These are phyloP conservation scores for Paracoccidioides brasiliensis DNA, from an alignment of 2,329 filamentous ascomycete genomes.

Conservation along the genomic window DNA sequence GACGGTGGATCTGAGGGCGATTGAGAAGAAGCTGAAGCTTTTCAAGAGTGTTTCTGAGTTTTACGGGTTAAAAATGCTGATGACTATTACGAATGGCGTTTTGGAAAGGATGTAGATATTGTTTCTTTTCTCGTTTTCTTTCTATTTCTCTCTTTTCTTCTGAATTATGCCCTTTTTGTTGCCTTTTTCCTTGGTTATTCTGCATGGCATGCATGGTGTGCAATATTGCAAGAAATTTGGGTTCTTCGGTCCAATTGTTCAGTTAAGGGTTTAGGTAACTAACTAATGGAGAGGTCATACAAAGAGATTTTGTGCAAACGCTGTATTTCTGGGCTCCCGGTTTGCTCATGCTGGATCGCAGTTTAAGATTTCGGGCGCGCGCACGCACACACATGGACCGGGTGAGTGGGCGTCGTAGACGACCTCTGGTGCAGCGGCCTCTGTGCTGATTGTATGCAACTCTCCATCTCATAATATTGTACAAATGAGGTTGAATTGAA, in stretches of 20 bases:
- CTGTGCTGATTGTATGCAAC: no score
- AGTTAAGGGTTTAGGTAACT: not conserved
- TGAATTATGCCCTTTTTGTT: not conserved
- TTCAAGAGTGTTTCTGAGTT: slow-evolving; percentile 62
- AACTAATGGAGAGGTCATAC: not conserved
- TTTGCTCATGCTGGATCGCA: no score
- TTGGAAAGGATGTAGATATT: slow-evolving; percentile 29
- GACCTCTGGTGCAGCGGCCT: no score
- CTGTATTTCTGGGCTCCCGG: no score
- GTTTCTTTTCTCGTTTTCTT: not conserved
- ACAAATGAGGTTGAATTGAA: not conserved
- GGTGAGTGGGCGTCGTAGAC: no score
- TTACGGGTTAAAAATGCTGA: slow-evolving; percentile 72
- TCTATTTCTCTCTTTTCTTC: not conserved
- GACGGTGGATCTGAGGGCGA: slow-evolving; percentile 53
- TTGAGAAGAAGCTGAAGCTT: slow-evolving; percentile 53
- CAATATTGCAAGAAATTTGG: not conserved
- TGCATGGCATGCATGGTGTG: not conserved
- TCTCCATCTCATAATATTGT: not conserved
- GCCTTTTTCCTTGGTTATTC: not conserved
- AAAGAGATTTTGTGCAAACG: no score
- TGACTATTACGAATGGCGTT: slow-evolving; percentile 57
- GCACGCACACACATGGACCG: no score
- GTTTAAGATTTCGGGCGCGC: no score
- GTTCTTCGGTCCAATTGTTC: not conserved